These are phyloP conservation scores for Ogataea ganodermae DNA, from an alignment of 805 yeast genomes.

Conservation along the genomic window DNA sequence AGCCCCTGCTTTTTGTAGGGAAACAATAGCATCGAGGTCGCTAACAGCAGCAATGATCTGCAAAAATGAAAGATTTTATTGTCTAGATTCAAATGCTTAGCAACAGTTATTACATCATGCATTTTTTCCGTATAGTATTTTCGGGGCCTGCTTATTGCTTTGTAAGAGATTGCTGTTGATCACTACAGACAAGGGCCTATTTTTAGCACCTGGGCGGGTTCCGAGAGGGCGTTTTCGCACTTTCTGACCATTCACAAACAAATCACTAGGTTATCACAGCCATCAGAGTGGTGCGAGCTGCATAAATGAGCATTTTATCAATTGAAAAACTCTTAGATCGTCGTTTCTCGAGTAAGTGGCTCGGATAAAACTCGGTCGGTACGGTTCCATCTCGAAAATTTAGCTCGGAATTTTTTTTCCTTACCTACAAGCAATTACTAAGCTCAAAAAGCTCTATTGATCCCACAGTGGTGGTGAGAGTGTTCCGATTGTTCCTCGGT, in stretches of 20 bases:
- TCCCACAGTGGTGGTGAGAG: background rate
- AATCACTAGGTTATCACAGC: no score
- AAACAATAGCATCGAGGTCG: background rate
- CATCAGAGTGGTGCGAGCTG: no score
- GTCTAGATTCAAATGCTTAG: background rate
- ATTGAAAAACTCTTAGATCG: background rate
- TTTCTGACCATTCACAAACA: background rate
- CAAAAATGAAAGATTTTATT: background rate
- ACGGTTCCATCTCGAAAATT: background rate
- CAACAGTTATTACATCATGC: slow-evolving; percentile 6
- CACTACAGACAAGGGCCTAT: background rate
- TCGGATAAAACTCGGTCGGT: background rate
- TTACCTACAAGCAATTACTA: background rate
- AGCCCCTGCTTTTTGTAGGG: background rate
- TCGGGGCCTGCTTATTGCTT: background rate
- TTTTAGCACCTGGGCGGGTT: background rate
- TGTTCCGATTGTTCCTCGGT: background rate
- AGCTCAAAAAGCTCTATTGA: background rate
- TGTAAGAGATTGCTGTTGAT: background rate
- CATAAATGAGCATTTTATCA: background rate
- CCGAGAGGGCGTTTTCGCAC: background rate
- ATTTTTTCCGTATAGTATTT: background rate
- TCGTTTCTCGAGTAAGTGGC: background rate
- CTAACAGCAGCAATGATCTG: background rate
- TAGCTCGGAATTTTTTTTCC: background rate